phyloP scores from a whole-genome alignment of 176 grass and related monocot species.

The Oryza nivara region DNA sequence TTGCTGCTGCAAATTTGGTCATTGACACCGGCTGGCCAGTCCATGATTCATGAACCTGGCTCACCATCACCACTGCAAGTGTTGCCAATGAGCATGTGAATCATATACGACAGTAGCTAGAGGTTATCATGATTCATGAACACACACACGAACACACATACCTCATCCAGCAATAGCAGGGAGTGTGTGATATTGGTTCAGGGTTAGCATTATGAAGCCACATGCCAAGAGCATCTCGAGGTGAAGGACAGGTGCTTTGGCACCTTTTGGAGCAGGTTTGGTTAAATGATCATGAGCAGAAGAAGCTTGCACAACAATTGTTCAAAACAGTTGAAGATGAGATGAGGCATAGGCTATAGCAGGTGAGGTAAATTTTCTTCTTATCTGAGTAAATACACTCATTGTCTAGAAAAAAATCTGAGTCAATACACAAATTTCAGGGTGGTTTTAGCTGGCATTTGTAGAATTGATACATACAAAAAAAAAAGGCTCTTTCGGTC shows the following conservation, averaged over 20 bases:
- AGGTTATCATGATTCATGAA: slow-evolving; percentile 23
- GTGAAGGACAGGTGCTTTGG: slow-evolving; percentile 23
- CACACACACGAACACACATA: slow-evolving; percentile 17
- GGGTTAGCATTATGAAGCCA: slow-evolving; percentile 25
- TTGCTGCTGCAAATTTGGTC: slow-evolving; percentile 49
- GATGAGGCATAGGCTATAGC: background rate
- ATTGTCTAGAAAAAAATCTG: background rate
- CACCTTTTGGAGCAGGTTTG: slow-evolving; percentile 12
- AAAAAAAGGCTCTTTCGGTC: background rate
- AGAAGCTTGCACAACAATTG: slow-evolving; percentile 30
- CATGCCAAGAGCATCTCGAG: slow-evolving; percentile 35
- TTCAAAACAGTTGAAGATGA: slow-evolving; percentile 11
- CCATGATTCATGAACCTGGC: slow-evolving; percentile 14
- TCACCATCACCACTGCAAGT: background rate
- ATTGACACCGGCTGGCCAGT: background rate
- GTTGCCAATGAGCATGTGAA: slow-evolving; percentile 22
- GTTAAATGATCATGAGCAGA: slow-evolving; percentile 25
- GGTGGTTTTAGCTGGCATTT: background rate
- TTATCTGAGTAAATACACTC: background rate
- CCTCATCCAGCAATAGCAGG: slow-evolving; percentile 3
- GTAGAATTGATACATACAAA: background rate
- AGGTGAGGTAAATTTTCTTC: background rate
- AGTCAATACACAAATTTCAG: background rate
- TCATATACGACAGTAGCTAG: slow-evolving; percentile 22
- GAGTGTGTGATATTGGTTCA: slow-evolving; percentile 10